A percentile compares a stretch with the other conserved stretches of the same genome.
These are phyloP conservation scores for Parietaria judaica DNA, from an alignment of 306 rosid species.

Conservation along the genomic window DNA sequence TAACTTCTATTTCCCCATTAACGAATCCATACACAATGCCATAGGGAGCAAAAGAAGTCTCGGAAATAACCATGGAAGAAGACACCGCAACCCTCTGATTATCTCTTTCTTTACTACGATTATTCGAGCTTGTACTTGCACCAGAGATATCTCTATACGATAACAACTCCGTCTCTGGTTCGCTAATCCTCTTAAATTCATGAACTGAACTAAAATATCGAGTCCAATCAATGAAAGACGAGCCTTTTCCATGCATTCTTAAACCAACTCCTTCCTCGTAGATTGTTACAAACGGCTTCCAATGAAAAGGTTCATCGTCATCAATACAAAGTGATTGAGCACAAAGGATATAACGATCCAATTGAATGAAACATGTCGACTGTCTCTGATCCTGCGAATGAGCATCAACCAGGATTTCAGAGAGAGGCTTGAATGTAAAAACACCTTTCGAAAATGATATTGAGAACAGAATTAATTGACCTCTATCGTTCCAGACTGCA, in stretches of 20 bases:
- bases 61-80: conserved; percentile 33
- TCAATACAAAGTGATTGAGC: conserved; percentile 54
- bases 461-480: conserved; percentile 48
- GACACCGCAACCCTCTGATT: conserved; percentile 25
- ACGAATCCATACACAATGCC: conserved; percentile 46
- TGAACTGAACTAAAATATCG: conserved; percentile 24
- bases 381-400: conserved; percentile 34
- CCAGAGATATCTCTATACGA: conserved; percentile 19
- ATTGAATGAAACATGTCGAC: conserved; percentile 41
- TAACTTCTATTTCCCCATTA: conserved; percentile 71
- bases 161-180: conserved; percentile 20
- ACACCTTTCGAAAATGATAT: conserved; percentile 42
- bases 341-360: conserved; percentile 41
- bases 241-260: conserved; percentile 39
- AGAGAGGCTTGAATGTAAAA: conserved; percentile 46
- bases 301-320: conserved; percentile 55
- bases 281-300: conserved; percentile 59
- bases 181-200: conserved; percentile 21
- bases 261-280: conserved; percentile 43
- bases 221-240: conserved; percentile 47
- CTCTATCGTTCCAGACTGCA: conserved; percentile 65
- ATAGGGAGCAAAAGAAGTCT: conserved; percentile 26
- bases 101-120: conserved; percentile 9
- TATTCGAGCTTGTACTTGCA: conserved; percentile 25
- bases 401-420: conserved; percentile 57